Percentiles rank a stretch among this genome's conserved stretches.
Evolutionary conservation across 192 early-diverging fungal species (phyloP).

Genomic region (Umbelopsis ramanniana): DNA sequence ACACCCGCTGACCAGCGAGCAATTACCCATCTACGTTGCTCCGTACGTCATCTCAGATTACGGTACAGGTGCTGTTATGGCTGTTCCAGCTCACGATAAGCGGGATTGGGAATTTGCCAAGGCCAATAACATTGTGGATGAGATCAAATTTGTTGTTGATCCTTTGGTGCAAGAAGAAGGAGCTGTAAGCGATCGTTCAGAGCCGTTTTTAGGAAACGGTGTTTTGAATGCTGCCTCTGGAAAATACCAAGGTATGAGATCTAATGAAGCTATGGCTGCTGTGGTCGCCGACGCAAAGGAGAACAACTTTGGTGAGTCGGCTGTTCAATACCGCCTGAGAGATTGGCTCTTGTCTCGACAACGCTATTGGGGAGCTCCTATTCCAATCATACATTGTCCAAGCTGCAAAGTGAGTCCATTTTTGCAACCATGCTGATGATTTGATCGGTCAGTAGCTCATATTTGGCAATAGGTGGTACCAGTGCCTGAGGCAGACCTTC

Average conservation of each 20-base stretch:
- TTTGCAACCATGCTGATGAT: conserved; percentile 18
- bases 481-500: conserved; percentile 80
- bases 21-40: conserved; percentile 72
- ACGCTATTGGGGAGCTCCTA: conserved; percentile 96
- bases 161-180: conserved; percentile 31
- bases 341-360: conserved; percentile 98
- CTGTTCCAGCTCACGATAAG: conserved; percentile 81
- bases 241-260: conserved; percentile 62
- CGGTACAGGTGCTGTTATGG: conserved; percentile 86
- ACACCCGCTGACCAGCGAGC: conserved; percentile 62
- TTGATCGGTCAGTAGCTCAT: too few species aligned
- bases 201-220: conserved; percentile 56
- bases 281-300: conserved; percentile 55
- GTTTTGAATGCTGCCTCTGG: conserved; percentile 60
- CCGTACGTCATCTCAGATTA: conserved; percentile 78
- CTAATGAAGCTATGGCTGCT: conserved; percentile 56
- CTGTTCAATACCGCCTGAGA: conserved; percentile 74
- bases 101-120: conserved; percentile 74
- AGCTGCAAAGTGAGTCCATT: conserved; percentile 63
- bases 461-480: conserved; percentile 66
- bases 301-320: conserved; percentile 48
- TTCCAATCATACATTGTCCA: conserved; percentile 90
- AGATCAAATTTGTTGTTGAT: conserved; percentile 57
- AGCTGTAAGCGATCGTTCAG: background rate
- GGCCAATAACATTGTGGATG: conserved; percentile 49